Percentiles rank a stretch among this genome's conserved stretches.
These are phyloP conservation scores for Pythium grandisporangium DNA, from an alignment of 352 stramenopile genomes.

Conservation along the genomic window DNA sequence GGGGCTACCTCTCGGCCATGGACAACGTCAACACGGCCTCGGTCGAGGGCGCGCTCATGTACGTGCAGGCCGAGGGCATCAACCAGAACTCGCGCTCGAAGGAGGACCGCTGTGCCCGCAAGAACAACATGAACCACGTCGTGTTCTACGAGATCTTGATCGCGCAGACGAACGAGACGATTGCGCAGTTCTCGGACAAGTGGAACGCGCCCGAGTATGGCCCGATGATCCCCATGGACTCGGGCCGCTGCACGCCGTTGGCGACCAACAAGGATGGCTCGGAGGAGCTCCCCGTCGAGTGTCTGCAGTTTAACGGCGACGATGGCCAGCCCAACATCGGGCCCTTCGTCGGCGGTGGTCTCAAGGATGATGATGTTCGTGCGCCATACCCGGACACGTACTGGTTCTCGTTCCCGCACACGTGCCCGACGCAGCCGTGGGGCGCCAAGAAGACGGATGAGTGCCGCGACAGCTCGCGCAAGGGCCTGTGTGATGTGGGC, in stretches of 20 bases:
- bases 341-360: slow-evolving; percentile 42
- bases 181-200: slow-evolving; percentile 23
- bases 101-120: slow-evolving; percentile 37
- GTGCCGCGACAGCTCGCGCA: slow-evolving; percentile 36
- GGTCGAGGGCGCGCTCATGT: slow-evolving; percentile 71
- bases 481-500: slow-evolving; percentile 52
- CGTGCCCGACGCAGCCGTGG: slow-evolving; percentile 45
- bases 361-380: slow-evolving; percentile 21
- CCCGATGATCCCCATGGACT: slow-evolving; percentile 31
- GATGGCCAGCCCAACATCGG: slow-evolving; percentile 25
- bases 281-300: slow-evolving; percentile 24
- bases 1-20: slow-evolving; percentile 42
- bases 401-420: slow-evolving; percentile 61
- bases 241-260: slow-evolving; percentile 22
- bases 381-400: slow-evolving; percentile 44
- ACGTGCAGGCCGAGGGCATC: slow-evolving; percentile 74
- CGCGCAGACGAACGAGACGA: slow-evolving; percentile 31
- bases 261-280: slow-evolving; percentile 4
- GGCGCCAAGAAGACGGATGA: slow-evolving; percentile 40
- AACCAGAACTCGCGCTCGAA: slow-evolving; percentile 36
- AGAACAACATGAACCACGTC: slow-evolving; percentile 40
- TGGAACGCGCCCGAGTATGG: slow-evolving; percentile 32
- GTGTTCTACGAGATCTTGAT: slow-evolving; percentile 46
- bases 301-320: slow-evolving; percentile 32
- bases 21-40: slow-evolving; percentile 70